Evolutionary conservation across 108 stramenopile genomes (phyloP).

Genomic region (Parmales sp.): DNA sequence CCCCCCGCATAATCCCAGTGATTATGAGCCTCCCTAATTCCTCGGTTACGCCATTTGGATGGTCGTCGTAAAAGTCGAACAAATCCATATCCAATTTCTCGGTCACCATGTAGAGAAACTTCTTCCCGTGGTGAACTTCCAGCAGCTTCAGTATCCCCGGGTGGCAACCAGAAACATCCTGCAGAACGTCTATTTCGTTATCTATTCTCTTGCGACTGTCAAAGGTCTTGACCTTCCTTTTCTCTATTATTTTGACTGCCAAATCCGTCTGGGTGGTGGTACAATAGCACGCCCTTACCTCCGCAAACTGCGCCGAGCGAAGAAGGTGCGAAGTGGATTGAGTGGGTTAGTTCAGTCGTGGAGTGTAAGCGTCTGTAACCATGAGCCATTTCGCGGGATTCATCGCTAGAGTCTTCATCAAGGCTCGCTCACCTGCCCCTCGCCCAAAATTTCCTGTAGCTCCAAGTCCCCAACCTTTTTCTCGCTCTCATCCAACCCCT

Average conservation of each 20-base stretch:
- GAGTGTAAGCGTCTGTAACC: background rate
- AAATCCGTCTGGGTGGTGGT: background rate
- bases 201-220: slow-evolving; percentile 20
- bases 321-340: too few relatives aligned
- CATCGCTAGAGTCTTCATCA: too few relatives aligned
- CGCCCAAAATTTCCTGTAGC: slow-evolving; percentile 20
- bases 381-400: too few relatives aligned
- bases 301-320: background rate
- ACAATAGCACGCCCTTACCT: slow-evolving; percentile 11
- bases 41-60: slow-evolving; percentile 24
- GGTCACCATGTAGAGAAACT: slow-evolving; percentile 22
- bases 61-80: slow-evolving; percentile 35
- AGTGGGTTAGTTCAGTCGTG: background rate
- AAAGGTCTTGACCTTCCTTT: slow-evolving; percentile 14
- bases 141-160: slow-evolving; percentile 9
- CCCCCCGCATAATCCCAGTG: slow-evolving; percentile 2
- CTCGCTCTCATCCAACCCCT: slow-evolving; percentile 11
- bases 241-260: slow-evolving; percentile 33
- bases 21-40: slow-evolving; percentile 17
- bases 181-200: slow-evolving; percentile 25
- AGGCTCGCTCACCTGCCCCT: slow-evolving; percentile 20
- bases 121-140: slow-evolving; percentile 22
- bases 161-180: background rate
- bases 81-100: slow-evolving; percentile 28
- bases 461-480: slow-evolving; percentile 16